Conservation (phyloP, 1,139 yeast genomes). For the Taiozyma sp. region DNA sequence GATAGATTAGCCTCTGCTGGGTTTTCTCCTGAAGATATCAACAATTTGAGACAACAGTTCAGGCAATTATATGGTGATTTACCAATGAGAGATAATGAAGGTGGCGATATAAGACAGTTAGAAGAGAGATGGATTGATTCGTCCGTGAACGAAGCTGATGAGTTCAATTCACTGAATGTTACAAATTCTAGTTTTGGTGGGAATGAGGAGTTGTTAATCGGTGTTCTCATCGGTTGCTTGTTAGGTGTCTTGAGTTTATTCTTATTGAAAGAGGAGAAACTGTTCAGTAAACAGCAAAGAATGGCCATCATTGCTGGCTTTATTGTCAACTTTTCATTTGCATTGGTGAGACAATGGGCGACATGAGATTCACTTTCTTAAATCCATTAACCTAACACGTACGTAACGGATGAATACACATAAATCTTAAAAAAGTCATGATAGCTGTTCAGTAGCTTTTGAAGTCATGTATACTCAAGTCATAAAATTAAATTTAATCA, state of each 20-base stretch:
- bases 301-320: slow-evolving; percentile 63
- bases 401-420: not conserved
- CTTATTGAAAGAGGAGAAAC: slow-evolving; percentile 48
- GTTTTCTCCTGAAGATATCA: slow-evolving; percentile 70
- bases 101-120: slow-evolving; percentile 46
- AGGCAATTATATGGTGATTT: slow-evolving; percentile 54
- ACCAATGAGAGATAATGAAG: slow-evolving; percentile 19
- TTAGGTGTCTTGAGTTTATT: slow-evolving; percentile 59
- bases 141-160: slow-evolving; percentile 49
- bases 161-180: slow-evolving; percentile 27
- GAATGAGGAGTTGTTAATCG: slow-evolving; percentile 57
- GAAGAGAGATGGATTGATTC: slow-evolving; percentile 93
- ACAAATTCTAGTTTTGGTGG: slow-evolving; percentile 31
- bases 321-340: slow-evolving; percentile 50
- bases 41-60: slow-evolving; percentile 69
- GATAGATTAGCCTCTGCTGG: slow-evolving; percentile 82
- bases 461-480: not conserved
- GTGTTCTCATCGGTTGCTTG: slow-evolving; percentile 56
- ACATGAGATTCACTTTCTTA: not conserved
- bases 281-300: slow-evolving; percentile 52
- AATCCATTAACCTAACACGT: not conserved
- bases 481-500: not conserved
- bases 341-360: slow-evolving; percentile 44
- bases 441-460: not conserved
- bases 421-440: not conserved